These are phyloP conservation scores for Talaromyces borbonicus DNA, from an alignment of 495 filamentous ascomycete species.

Conservation along the genomic window DNA sequence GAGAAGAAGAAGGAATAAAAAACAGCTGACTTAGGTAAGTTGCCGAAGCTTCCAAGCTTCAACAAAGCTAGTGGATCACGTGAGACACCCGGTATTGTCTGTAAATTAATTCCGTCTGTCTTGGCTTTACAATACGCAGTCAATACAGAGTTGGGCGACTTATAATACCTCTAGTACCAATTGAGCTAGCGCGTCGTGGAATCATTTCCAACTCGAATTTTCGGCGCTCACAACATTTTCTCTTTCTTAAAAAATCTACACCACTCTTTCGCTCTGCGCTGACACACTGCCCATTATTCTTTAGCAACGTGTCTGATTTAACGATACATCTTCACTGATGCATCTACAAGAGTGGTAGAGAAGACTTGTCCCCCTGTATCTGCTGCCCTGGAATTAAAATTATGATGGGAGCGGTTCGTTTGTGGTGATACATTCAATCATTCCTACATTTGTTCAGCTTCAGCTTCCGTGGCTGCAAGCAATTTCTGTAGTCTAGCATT, in stretches of 20 bases:
- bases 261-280: constrained; percentile 40
- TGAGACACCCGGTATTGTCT: background rate
- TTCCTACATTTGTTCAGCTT: background rate
- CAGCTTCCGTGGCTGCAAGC: background rate
- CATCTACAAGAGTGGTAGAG: constrained; percentile 59
- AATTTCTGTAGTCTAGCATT: too few relatives aligned
- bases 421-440: constrained; percentile 45
- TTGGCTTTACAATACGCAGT: background rate
- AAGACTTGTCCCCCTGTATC: constrained; percentile 76
- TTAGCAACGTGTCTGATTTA: constrained; percentile 34
- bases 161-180: background rate
- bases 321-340: constrained; percentile 63
- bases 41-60: constrained; percentile 1
- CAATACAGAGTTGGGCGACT: too few relatives aligned
- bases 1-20: background rate
- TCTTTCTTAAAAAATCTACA: constrained; percentile 9
- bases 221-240: background rate
- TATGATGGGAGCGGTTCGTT: constrained; percentile 79
- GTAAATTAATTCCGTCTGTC: background rate
- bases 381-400: constrained; percentile 77
- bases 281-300: constrained; percentile 40
- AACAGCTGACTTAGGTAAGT: too few relatives aligned
- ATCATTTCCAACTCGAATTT: background rate
- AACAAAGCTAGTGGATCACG: constrained; percentile 7
- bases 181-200: background rate